Evolutionary conservation across 2,329 filamentous ascomycete species (phyloP), one percentile per base, ranked within the genome.

Genomic region (Scopulariopsis brevicaulis): DNA sequence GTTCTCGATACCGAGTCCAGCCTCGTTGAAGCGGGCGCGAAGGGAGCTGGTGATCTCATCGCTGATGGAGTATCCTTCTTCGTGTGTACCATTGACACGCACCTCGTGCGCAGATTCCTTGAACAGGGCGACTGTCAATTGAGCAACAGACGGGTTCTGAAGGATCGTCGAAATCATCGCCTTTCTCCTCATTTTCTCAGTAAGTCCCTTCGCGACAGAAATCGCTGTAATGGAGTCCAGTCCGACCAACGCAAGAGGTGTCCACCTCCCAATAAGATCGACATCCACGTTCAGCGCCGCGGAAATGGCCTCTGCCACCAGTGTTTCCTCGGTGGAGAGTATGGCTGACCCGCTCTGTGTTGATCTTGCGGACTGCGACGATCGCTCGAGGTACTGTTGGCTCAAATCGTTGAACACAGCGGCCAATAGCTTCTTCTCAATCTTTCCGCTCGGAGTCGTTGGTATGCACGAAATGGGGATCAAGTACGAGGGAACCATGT

Each of bases 141-240:
- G 80, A 0, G 79, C 75, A n/a, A 92, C 72, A 2, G 79, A 89
- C 6, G 86, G 74, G 60, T 88, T 79, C 54, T 79, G 82, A n/a
- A 96, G 72, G 24, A 96, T 79, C 1, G 77, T 70, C 0, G 88
- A 90, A 8, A 95, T 81, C 12, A 86, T 75, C 2, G 90, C 66
- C 25, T 78, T 74, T 6, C 64, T 70, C 1, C 73, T 66, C 1
- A 81, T 69, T 0, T 66, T 61, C 2, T 71, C 64, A 56, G 78
- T 76, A 0, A 96, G 67, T 18, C 69, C 66, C 57, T 77, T 82
- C 0, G 87, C 81, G 10, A 95, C 70, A 0, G 80, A 73, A 61
- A 96, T 95, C 0, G 89, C 89, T 8, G 86, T 87, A 28, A 96
- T 83, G 0, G 91, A 96, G 67, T 96, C 90, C 6, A 96, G 69